Percentiles rank a stretch among this genome's conserved stretches.
phyloP scores from a whole-genome alignment of 2,329 filamentous ascomycete genomes.

The Elsinoe batatas region DNA sequence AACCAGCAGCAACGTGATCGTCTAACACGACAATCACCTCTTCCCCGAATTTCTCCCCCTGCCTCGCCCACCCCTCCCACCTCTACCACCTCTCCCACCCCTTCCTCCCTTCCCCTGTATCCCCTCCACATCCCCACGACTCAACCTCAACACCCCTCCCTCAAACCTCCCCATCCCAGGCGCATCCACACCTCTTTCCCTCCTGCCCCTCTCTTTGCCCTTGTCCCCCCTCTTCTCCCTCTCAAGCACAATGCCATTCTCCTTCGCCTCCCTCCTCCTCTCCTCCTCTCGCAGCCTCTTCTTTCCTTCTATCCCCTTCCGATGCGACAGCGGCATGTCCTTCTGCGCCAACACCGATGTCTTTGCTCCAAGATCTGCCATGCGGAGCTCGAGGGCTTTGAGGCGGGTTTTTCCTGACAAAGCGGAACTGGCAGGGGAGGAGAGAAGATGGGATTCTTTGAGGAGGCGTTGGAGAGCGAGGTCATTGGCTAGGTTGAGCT shows the following conservation, averaged over 20 bases:
- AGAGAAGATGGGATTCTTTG: conserved; percentile 80
- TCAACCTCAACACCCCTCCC: conserved; percentile 70
- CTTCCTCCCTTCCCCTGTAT: conserved; percentile 26
- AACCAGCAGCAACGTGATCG: too few species aligned
- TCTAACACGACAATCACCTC: too few species aligned
- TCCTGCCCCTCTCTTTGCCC: conserved; percentile 26
- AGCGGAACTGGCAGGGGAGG: conserved; percentile 43
- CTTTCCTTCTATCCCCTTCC: conserved; percentile 72
- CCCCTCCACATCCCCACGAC: conserved; percentile 61
- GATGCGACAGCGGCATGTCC: conserved; percentile 80
- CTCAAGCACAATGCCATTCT: conserved; percentile 87
- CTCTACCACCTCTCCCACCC: conserved; percentile 7
- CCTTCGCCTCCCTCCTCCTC: conserved; percentile 67
- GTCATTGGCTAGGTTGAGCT: conserved; percentile 73
- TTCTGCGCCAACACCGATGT: conserved; percentile 63
- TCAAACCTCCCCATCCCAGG: conserved; percentile 72
- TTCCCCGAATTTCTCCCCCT: neutral
- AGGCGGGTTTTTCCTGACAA: conserved; percentile 62
- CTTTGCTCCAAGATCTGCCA: conserved; percentile 74
- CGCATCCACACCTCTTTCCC: conserved; percentile 57
- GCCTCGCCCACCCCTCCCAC: conserved; percentile 2
- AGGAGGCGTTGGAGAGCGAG: conserved; percentile 84
- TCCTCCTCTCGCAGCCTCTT: conserved; percentile 55
- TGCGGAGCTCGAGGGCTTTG: conserved; percentile 72
- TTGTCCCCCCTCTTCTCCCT: conserved; percentile 36